Base-by-base conservation (phyloP, 768 basidiomycete species). In the Pleurotus giganteus region DNA sequence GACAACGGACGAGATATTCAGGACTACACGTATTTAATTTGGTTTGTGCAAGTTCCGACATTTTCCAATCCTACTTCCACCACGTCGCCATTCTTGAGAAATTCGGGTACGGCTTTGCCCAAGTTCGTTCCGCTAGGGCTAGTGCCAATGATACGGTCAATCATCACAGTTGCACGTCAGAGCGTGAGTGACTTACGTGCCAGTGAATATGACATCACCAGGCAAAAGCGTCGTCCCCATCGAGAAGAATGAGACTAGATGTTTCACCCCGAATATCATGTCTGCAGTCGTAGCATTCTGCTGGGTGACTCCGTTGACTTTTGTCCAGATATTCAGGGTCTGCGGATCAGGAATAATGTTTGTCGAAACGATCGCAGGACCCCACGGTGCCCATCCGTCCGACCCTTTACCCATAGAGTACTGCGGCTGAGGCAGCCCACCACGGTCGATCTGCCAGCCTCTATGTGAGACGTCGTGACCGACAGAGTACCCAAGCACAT, bases 231-330 rank as follows among this genome's bases (percentile, higher is more conserved):
- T 76, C 7, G 66, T 75, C 1, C 75, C 74, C 75, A 77, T 77
- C 2, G 71, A 73, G 65, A 77, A 51, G 49, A 51, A 51, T 11
- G 49, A 51, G n/a, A 71, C 1, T 71, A 73, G 45, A 74, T 76
- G 51, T 74, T 74, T 56, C 72, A 98, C 93, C 27, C 79, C 79
- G 76, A 95, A 96, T 39, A 97, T 89, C 94, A 98, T 97, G 67
- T 95, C 88, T 11, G 74, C 69, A 3, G 95, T 94, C 23, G 79
- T 84, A 2, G 93, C 95, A 53, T 91, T 78, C 69, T 99, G 97
- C 65, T 90, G 94, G 52, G 81, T 71, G 17, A 76, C 71, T 34
- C 86, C 94, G 58, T 98, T 96, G 65, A 98, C 83, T 91, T 94
- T 74, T 2, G 73, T 73, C 69, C 71, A 74, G 19, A 76, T 60